A percentile compares a stretch with the other conserved stretches of the same genome.
Conservation (phyloP, 2,329 filamentous ascomycete species). For the Phyllachora maydis region DNA sequence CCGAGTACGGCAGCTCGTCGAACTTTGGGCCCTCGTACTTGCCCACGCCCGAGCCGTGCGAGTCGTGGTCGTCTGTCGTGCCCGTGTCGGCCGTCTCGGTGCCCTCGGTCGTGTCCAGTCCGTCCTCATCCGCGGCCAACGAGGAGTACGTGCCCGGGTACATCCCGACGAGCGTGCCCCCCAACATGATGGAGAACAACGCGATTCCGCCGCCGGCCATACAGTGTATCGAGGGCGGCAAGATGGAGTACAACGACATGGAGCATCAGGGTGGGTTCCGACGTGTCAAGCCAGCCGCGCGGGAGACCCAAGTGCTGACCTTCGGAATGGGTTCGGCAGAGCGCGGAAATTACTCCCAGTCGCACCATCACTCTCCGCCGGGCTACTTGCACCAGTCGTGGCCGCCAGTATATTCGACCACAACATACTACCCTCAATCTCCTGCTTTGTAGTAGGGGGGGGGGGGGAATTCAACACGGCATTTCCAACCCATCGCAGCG, state of each 20-base stretch:
- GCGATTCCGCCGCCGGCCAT: slow-evolving; percentile 1
- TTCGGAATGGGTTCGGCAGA: too few relatives aligned
- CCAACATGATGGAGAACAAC: slow-evolving; percentile 12
- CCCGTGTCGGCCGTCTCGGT: slow-evolving; percentile 15
- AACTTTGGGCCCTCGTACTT: slow-evolving; percentile 19
- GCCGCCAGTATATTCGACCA: slow-evolving; percentile 4
- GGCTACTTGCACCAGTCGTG: slow-evolving; percentile 4
- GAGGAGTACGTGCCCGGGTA: slow-evolving; percentile 22
- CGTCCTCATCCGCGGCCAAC: slow-evolving; percentile 23
- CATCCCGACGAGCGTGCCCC: slow-evolving; percentile 26
- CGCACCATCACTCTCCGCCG: slow-evolving; percentile 2
- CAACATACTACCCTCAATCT: slow-evolving; percentile 3
- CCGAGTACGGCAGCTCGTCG: slow-evolving; percentile 20
- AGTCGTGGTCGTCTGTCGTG: slow-evolving; percentile 22
- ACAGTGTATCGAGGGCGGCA: slow-evolving; percentile 7
- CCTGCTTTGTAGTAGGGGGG: slow-evolving; percentile 2
- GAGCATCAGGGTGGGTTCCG: too few relatives aligned
- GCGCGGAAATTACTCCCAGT: slow-evolving; percentile 3
- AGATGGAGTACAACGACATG: slow-evolving; percentile 17
- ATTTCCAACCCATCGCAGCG: too few relatives aligned
- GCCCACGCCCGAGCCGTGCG: slow-evolving; percentile 19
- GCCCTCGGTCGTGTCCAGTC: slow-evolving; percentile 27
- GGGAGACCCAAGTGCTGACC: too few relatives aligned
- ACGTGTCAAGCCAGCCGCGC: too few relatives aligned
- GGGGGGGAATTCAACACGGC: too few relatives aligned